Base-by-base conservation (phyloP, 495 filamentous ascomycete genomes). In the Xylaria flabelliformis region DNA sequence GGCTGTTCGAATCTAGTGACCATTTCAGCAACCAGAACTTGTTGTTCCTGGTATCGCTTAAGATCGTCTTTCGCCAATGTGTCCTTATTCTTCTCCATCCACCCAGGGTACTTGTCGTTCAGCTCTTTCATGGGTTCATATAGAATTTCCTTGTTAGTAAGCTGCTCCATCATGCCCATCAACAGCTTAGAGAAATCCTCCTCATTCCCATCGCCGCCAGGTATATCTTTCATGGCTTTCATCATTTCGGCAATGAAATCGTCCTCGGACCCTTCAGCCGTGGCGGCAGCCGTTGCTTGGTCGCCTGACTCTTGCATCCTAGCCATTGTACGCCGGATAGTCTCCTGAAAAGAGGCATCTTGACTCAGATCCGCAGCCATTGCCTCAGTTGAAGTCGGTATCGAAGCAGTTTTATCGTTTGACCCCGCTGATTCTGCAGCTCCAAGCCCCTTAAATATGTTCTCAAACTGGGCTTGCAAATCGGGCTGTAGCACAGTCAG, bases 81-180 rank as follows among this genome's bases (percentile, higher is more conserved):
- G 8, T 77, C 86, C 73, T 84, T 86, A 77, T 97, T 95, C 82
- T 93, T 91, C 73, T 86, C 87, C 78, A 99, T 84, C 96, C 96
- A 99, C 4, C 80, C 88, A 0, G 93, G 94, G 77, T 95, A 99
- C 81, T 97, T 98, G 32, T 91, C 90, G 77, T 95, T 84, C 72
- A 98, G 81, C 82, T 99, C 97, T 84, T 96, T 97, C 95, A 99
- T 98, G 19, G 96, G 96, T 83, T 98, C 95, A 76, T 99, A 98
- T 55, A 99, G 83, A 70, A 99, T 97, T 77, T 99, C 96, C 84
- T 97, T 98, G 78, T 96, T 97, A 2, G 96, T 98, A 69, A 99
- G 84, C 80, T 99, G 94, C 81, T 98, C 94, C 95, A 99, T 98
- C 94, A 98, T 97, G 36, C 91, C 93, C 85, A 97, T 85, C 41